Conservation (phyloP, 2,329 filamentous ascomycete species). For the Phaeophleospora eucalypticola region DNA sequence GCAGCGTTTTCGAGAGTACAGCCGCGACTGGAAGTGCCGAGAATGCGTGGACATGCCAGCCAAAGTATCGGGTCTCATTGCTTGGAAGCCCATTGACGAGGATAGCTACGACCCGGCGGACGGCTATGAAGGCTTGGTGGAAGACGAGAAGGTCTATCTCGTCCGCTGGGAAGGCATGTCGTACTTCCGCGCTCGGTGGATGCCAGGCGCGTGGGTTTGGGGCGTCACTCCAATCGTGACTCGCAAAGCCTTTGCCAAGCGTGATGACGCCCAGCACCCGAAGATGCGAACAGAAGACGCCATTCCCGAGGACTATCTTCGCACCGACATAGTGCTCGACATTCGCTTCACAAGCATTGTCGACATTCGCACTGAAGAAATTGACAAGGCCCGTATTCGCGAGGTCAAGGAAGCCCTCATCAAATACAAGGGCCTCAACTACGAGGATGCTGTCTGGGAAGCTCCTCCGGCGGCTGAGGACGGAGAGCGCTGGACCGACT, state of each 20-base stretch:
- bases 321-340: constrained; percentile 83
- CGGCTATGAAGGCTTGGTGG: constrained; percentile 54
- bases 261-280: constrained; percentile 58
- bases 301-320: constrained; percentile 79
- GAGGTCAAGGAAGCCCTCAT: constrained; percentile 72
- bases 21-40: constrained; percentile 70
- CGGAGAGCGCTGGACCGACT: constrained; percentile 71
- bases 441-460: constrained; percentile 91
- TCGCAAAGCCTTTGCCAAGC: constrained; percentile 72
- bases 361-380: constrained; percentile 58
- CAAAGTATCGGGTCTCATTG: constrained; percentile 75
- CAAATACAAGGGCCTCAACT: constrained; percentile 89
- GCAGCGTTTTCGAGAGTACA: constrained; percentile 68
- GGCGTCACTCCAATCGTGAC: constrained; percentile 61
- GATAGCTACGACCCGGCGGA: constrained; percentile 53
- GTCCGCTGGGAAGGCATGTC: constrained; percentile 81
- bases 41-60: constrained; percentile 63
- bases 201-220: constrained; percentile 84
- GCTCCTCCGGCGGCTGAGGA: constrained; percentile 64
- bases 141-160: constrained; percentile 86
- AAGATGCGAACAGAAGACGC: constrained; percentile 72
- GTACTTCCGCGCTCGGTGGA: constrained; percentile 80
- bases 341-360: constrained; percentile 63
- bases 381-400: constrained; percentile 67
- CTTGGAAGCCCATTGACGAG: constrained; percentile 72